Evolutionary conservation across 768 basidiomycete genomes (phyloP), one percentile per base, ranked within the genome.

Genomic region (Boletus tylopilopsis): DNA sequence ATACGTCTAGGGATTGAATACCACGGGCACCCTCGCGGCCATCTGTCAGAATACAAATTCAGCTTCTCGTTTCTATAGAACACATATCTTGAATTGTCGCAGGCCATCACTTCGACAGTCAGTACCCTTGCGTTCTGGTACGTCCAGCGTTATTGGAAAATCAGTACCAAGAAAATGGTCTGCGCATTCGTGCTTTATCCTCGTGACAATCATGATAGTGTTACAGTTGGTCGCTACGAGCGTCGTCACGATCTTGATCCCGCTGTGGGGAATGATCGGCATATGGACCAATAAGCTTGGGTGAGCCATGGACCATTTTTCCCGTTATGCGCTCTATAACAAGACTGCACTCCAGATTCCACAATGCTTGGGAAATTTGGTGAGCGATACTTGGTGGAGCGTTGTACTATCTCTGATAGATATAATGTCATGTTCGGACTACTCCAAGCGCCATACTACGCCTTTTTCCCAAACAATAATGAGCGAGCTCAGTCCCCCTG

Each of bases 321-420:
- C 12, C 22, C 64, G 54, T n/a, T n/a, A n/a, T n/a, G n/a, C n/a
- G 12, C 22, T 19, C 18, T 13, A 22, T 51, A 43, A 42, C 35
- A 0, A 2, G 3, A 18, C 34, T 15, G 1, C 15, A 16, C n/a
- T 19, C 6, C 33, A 81, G 79, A 2, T 90, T 87, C 68, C 89
- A 90, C 62, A 87, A 90, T 51, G 77, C 60, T 13, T 91, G 90
- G 89, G 90, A 93, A 58, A 92, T 93, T 68, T 94, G 90, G 88
- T 84, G 57, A 42, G 70, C 60, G 47, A 19, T 4, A 37, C 38
- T 45, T 22, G 16, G 37, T 34, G 15, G 19, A 13, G 7, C 18
- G 19, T 11, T 1, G 2, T 4, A 2, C 15, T 19, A n/a, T 34
- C 25, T 11, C 55, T 54, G 23, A 51, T 35, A 2, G 38, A 32